phyloP scores from a whole-genome alignment of 805 yeast genomes.

The Wickerhamiella australiensis region DNA sequence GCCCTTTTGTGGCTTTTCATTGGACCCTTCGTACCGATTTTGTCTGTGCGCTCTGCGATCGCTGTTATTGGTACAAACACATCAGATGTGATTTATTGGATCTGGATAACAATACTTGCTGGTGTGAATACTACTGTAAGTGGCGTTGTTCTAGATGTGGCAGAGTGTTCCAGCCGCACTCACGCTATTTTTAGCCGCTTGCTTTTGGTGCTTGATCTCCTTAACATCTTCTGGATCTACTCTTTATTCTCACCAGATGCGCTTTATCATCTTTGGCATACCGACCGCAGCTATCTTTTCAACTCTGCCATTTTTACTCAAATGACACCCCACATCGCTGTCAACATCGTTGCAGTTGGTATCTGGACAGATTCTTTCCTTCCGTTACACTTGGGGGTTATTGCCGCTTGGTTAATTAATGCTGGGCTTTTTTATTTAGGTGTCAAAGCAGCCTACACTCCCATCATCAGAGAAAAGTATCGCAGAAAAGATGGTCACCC shows the following conservation, averaged over 20 bases:
- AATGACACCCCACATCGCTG: constrained; percentile 10
- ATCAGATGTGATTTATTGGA: constrained; percentile 2
- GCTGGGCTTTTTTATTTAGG: background rate
- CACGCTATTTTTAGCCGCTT: constrained; percentile 8
- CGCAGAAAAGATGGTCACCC: constrained; percentile 7
- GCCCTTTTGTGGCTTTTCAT: background rate
- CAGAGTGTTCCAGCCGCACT: constrained; percentile 2
- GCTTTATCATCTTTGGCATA: constrained; percentile 7
- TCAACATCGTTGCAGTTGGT: background rate
- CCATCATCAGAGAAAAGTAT: background rate
- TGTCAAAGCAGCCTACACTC: constrained; percentile 5
- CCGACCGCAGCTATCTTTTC: constrained; percentile 6
- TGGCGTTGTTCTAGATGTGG: constrained; percentile 5
- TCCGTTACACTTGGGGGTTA: background rate
- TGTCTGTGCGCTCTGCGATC: background rate
- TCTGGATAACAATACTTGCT: background rate
- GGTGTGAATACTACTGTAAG: constrained; percentile 9
- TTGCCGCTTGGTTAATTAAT: background rate
- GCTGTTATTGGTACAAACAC: background rate
- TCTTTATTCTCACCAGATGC: background rate
- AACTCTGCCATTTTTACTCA: constrained; percentile 1
- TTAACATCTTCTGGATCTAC: constrained; percentile 6
- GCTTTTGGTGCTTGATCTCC: constrained; percentile 1
- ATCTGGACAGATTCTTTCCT: background rate
- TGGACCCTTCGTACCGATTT: constrained; percentile 3